Conservation (phyloP, 345 rosid species). For the Acer negundo region DNA sequence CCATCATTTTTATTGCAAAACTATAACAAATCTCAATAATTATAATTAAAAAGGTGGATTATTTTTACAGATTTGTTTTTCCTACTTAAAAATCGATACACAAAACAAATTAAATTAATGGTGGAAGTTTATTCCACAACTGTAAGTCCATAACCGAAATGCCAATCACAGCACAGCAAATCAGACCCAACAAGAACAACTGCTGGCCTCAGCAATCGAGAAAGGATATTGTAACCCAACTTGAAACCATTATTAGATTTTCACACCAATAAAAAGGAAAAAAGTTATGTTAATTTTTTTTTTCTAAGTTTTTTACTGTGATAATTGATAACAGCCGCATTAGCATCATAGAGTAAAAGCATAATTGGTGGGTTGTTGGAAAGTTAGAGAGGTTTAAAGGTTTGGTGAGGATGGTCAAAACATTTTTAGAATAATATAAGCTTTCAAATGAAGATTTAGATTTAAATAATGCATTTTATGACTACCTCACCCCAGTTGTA, state of each 20-base stretch:
- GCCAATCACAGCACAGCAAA: not conserved
- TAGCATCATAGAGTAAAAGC: not conserved
- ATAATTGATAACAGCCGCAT: not conserved
- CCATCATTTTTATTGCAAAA: too few relatives aligned
- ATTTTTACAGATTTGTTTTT: too few relatives aligned
- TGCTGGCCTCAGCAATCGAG: not conserved
- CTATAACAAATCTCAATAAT: not conserved
- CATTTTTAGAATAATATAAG: not conserved
- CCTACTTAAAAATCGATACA: not conserved
- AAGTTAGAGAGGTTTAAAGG: constrained; percentile 12
- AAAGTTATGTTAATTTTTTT: not conserved
- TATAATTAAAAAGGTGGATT: not conserved
- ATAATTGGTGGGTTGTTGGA: constrained; percentile 26
- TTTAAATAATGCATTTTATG: not conserved
- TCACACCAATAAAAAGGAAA: not conserved
- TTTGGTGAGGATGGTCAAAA: constrained; percentile 25
- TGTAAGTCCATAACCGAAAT: not conserved
- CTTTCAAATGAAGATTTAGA: constrained; percentile 23
- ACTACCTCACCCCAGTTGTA: not conserved
- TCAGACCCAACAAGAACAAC: not conserved
- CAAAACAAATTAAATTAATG: not conserved
- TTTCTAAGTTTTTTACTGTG: not conserved
- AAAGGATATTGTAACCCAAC: not conserved
- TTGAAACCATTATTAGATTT: not conserved
- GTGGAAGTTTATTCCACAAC: not conserved